phyloP scores from a whole-genome alignment of 805 yeast species.

The Myxozyma sirexii region DNA sequence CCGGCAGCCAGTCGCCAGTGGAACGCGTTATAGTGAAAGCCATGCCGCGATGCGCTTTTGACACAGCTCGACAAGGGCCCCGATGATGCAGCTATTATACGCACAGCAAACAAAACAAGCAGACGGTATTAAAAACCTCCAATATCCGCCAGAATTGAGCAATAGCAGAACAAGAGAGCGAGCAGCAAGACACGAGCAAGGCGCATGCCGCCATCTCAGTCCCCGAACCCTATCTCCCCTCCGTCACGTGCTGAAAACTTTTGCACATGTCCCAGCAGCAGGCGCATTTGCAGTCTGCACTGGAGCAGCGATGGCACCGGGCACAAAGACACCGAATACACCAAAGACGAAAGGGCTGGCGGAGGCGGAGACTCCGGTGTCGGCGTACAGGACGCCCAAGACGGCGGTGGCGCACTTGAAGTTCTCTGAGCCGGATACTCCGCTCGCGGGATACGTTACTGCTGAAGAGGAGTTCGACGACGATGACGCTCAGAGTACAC shows the following conservation, averaged over 20 bases:
- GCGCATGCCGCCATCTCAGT: no score
- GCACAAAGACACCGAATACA: neutral
- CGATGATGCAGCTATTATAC: neutral
- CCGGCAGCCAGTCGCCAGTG: slow-evolving; percentile 24
- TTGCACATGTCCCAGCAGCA: no score
- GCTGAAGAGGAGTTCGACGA: slow-evolving; percentile 22
- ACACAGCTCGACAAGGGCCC: neutral
- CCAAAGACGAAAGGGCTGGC: neutral
- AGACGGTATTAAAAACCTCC: no score
- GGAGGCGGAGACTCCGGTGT: neutral
- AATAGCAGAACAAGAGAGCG: no score
- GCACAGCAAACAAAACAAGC: neutral
- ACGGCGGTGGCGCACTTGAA: slow-evolving; percentile 12
- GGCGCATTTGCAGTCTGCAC: no score
- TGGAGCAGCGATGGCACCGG: no score
- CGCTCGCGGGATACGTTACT: slow-evolving; percentile 21
- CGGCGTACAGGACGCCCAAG: slow-evolving; percentile 7
- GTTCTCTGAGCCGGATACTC: slow-evolving; percentile 25
- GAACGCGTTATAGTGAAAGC: slow-evolving; percentile 3
- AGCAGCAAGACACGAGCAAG: no score
- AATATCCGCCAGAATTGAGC: no score
- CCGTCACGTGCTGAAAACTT: no score
- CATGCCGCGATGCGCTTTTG: neutral
- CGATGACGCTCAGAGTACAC: neutral
- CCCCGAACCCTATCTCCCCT: no score